Conservation (phyloP, 208 protist genomes). For the Trypanosoma boissoni region DNA sequence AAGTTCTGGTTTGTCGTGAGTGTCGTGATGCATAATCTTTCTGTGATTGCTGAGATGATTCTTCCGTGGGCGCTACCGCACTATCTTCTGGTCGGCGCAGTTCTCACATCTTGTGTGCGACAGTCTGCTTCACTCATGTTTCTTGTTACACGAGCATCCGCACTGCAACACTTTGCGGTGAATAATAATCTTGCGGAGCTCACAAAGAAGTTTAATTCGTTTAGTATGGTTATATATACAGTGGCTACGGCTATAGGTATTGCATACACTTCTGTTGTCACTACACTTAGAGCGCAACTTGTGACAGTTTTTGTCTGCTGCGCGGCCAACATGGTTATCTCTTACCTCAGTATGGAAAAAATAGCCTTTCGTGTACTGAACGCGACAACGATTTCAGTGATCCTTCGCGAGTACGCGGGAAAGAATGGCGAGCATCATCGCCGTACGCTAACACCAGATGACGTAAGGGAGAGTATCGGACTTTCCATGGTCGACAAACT, state of each 20-base stretch:
- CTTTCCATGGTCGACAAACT: slow-evolving; percentile 26
- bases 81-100: slow-evolving; percentile 64
- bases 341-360: slow-evolving; percentile 57
- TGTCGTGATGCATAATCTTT: slow-evolving; percentile 73
- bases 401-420: slow-evolving; percentile 46
- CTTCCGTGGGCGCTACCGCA: slow-evolving; percentile 58
- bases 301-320: slow-evolving; percentile 66
- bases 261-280: slow-evolving; percentile 58
- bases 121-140: slow-evolving; percentile 84
- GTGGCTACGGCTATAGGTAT: slow-evolving; percentile 72
- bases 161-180: slow-evolving; percentile 81
- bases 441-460: slow-evolving; percentile 42
- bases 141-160: slow-evolving; percentile 69
- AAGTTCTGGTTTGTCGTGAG: slow-evolving; percentile 87
- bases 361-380: slow-evolving; percentile 80
- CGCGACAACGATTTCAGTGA: slow-evolving; percentile 55
- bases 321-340: slow-evolving; percentile 53
- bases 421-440: slow-evolving; percentile 22
- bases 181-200: slow-evolving; percentile 81
- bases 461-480: slow-evolving; percentile 54
- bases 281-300: slow-evolving; percentile 70
- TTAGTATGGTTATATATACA: slow-evolving; percentile 81
- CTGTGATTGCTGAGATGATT: slow-evolving; percentile 79
- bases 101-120: slow-evolving; percentile 74
- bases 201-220: slow-evolving; percentile 89